These are phyloP conservation scores for Boletus reticuloceps DNA, from an alignment of 768 basidiomycete genomes.

Conservation along the genomic window DNA sequence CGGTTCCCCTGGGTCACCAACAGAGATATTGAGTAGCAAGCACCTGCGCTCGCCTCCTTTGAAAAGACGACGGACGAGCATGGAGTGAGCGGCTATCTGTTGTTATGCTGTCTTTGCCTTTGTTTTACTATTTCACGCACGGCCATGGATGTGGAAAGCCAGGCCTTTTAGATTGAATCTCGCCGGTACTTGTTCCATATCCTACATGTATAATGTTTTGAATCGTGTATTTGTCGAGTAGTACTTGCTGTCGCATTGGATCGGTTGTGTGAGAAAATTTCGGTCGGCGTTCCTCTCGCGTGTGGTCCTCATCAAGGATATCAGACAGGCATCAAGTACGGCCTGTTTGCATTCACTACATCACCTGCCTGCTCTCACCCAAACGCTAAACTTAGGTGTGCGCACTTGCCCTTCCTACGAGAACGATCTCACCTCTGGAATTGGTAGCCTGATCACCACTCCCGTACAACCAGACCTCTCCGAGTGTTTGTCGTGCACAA, in stretches of 20 bases:
- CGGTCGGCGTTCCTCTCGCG: slow-evolving; percentile 16
- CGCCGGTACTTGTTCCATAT: slow-evolving; percentile 18
- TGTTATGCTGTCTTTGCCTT: slow-evolving; percentile 13
- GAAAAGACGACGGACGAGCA: slow-evolving; percentile 49
- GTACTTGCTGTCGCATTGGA: not conserved
- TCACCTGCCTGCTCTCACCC: not conserved
- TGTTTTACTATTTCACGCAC: slow-evolving; percentile 12
- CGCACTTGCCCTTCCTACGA: not conserved
- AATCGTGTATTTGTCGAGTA: slow-evolving; percentile 23
- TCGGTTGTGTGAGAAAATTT: slow-evolving; percentile 26
- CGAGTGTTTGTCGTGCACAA: slow-evolving; percentile 11
- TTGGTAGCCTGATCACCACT: slow-evolving; percentile 15
- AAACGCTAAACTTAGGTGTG: slow-evolving; percentile 3
- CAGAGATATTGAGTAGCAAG: slow-evolving; percentile 17
- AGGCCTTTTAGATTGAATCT: slow-evolving; percentile 6
- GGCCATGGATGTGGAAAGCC: slow-evolving; percentile 5
- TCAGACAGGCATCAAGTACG: slow-evolving; percentile 27
- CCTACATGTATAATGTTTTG: slow-evolving; percentile 36
- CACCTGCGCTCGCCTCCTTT: slow-evolving; percentile 38
- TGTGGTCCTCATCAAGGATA: slow-evolving; percentile 26
- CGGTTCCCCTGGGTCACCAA: slow-evolving; percentile 23
- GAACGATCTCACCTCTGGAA: slow-evolving; percentile 9
- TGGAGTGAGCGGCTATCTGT: slow-evolving; percentile 27
- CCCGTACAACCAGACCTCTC: slow-evolving; percentile 12
- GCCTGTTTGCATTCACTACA: slow-evolving; percentile 15